Percentiles rank a stretch among this genome's conserved stretches.
phyloP scores from a whole-genome alignment of 2,329 filamentous ascomycete species.

The Verticillium nubilum region DNA sequence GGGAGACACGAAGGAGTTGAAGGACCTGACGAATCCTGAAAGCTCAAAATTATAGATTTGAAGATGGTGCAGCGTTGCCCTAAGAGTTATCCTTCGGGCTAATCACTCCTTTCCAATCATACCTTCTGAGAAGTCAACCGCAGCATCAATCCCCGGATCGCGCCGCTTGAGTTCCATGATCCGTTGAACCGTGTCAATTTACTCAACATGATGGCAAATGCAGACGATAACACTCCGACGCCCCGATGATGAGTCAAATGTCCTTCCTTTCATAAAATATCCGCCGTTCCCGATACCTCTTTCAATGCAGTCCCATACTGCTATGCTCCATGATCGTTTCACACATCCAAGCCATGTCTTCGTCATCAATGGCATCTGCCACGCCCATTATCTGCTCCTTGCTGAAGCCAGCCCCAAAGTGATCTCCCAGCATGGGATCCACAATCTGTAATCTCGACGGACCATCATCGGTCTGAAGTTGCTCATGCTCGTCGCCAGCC shows the following conservation, averaged over 20 bases:
- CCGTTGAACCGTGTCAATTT: no score
- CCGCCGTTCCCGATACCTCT: not conserved
- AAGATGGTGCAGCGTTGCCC: not conserved
- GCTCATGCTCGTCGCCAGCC: constrained; percentile 14
- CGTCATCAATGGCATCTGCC: constrained; percentile 38
- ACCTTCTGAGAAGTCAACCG: not conserved
- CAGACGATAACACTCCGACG: no score
- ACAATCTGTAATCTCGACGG: not conserved
- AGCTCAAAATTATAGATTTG: not conserved
- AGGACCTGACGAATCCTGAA: constrained; percentile 4
- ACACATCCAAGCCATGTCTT: constrained; percentile 39
- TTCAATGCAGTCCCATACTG: constrained; percentile 25
- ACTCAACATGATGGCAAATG: no score
- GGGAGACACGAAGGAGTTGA: constrained; percentile 21
- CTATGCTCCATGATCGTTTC: constrained; percentile 38
- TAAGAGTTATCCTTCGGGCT: not conserved
- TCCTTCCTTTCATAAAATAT: not conserved
- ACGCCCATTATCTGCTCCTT: constrained; percentile 41
- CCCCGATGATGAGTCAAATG: not conserved
- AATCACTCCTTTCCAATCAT: not conserved
- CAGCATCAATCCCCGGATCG: no score
- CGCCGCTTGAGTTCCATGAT: no score
- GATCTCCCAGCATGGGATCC: not conserved
- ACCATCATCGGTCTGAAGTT: not conserved
- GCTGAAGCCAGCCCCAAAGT: constrained; percentile 29